Evolutionary conservation across 108 stramenopile species (phyloP), one percentile per base, ranked within the genome.

Genomic region (Cyclotella kingstonii): DNA sequence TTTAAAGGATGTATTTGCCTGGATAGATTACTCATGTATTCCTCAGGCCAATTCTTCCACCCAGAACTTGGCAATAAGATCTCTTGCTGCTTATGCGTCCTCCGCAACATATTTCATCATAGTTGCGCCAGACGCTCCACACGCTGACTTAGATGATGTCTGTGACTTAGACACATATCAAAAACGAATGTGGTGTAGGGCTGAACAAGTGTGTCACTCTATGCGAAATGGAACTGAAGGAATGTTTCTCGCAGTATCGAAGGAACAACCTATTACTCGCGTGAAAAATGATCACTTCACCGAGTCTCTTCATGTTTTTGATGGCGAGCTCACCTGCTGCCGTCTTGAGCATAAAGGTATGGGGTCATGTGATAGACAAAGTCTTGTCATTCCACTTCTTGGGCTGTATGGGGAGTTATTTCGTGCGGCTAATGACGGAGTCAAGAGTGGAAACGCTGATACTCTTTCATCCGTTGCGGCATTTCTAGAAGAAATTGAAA

Each of bases 1-100:
- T 33, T 40, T 67, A 3, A 65, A 46, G 14, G 57, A 78, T 41
- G 51, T 67, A 2, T 74, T 53, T 29, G 52, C 68, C 15, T 78
- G 77, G 77, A 31, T 77, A 10, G 76, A 77, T 49, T 77, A 56
- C 41, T 60, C 68, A 10, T 59, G 63, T 15, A 77, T 77, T 21
- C 76, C 76, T 4, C 76, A 77, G 34, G 63, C 68, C 21, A 60
- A 70, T 45, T 21, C 51, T 33, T 54, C 60, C 2, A 51, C 49
- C 14, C 76, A 77, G 43, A 63, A 58, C 30, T 38, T 77, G 29
- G 51, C 63, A 34, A 70, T 77, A 35, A 40, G 54, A 25, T 70
- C 68, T 22, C 69, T 77, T 18, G 59, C 76, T 1, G 58, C 49
- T 11, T 65, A 70, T 45, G 76, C 76, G 15, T 68, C 66, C 2